Base-by-base conservation (phyloP, 140 eudicot genomes). In the Flaveria floridana region DNA sequence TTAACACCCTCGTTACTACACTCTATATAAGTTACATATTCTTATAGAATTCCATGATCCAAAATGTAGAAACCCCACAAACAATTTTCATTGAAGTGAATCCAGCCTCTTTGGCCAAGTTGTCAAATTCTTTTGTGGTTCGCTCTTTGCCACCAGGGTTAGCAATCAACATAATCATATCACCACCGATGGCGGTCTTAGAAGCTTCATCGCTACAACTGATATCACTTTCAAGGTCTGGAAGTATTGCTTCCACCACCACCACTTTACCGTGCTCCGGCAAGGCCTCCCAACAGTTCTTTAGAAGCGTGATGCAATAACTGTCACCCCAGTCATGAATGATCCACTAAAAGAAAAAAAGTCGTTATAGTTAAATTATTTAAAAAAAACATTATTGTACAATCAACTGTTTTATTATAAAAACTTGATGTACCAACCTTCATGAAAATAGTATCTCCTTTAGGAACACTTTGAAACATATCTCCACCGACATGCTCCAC, bases 401-500 rank as follows among this genome's bases (percentile, higher is more conserved):
- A 15, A 25, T 11, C 11, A 26, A 37, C 4, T 2, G 0, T 37
- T 2, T n/a, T n/a, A 3, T 53, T 15, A 7, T 47, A n/a, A 47
- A 59, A 6, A 13, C 11, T 13, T 59, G 48, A 30, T 50, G 53
- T 56, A 73, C 68, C 53, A 63, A 80, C 91, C 86, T 86, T 86
- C 79, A 86, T 72, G 75, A 86, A 84, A 3, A 86, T 79, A 55
- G 55, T 84, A 50, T 86, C 86, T 50, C 81, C 91, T 67, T 78
- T 76, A 1, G 88, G 88, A 80, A 84, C 71, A 65, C 85, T 81
- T 9, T 50, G 63, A n/a, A 84, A 86, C 88, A 86, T 86, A 76
- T 86, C 86, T 44, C 91, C 88, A 2, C 81, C 86, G 0, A 87
- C 84, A 82, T 84, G 85, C 67, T 82, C 76, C 18, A 86, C 82